Evolutionary conservation across 129 eudicot genomes (phyloP), one percentile per base, ranked within the genome.

Genomic region (Deinandra increscens): DNA sequence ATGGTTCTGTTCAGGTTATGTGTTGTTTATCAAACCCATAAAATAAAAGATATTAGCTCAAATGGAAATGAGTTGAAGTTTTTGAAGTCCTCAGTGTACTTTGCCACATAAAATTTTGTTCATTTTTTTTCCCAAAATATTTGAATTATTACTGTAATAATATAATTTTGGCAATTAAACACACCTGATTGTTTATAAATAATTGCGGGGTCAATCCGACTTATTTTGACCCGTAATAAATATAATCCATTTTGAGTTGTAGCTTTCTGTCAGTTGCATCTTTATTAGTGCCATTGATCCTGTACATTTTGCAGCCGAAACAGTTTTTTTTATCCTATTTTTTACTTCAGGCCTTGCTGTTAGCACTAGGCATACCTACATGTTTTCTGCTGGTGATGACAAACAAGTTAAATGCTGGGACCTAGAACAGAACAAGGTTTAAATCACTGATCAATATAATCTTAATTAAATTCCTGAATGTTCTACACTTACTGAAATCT

Each of bases 401-500:
- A 91, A 91, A 71, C 81, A 66, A 80, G 97, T 91, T 65, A 94
- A 94, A 83, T 94, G 99, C 86, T 94, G 99, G 99, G 99, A 94
- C 65, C 82, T 94, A n/a, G 99, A 94, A 77, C 97, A 94, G 76
- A 94, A 94, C 75, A 94, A 94, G 99, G 99, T 93, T 14, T 13
- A 60, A 19, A 69, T 60, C 17, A 50, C 11, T 15, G 17, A 42
- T 14, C 15, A 50, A 1, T 44, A 15, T 34, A 9, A 13, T 59
- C 20, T 56, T 31, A 0, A 17, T 12, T 23, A 37, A 14, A 0
- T 42, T 1, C 26, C 2, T 58, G 55, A 37, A 9, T 51, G 37
- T 34, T 55, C 59, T 17, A 31, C 43, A 60, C 66, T 17, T 18
- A 39, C 18, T 79, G 26, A 43, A 12, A 56, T 42, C 33, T 15